A percentile compares a stretch with the other conserved stretches of the same genome.
Evolutionary conservation across 768 basidiomycete genomes (phyloP).

Genomic region (Russula vinacea): DNA sequence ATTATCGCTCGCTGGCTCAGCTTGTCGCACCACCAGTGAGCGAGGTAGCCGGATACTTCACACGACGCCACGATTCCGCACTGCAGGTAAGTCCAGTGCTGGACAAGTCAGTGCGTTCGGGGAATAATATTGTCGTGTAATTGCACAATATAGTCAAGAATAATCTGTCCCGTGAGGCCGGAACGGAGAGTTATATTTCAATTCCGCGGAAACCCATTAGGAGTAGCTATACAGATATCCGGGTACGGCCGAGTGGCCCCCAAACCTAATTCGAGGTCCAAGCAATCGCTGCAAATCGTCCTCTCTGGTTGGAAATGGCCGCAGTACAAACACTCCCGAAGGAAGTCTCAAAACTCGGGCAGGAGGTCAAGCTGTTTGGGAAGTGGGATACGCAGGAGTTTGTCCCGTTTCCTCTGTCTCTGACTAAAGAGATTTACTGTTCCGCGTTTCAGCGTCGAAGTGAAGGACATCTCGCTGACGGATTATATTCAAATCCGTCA

Average conservation of each 20-base stretch:
- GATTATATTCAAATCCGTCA: conserved; percentile 99
- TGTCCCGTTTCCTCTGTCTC: conserved; percentile 37
- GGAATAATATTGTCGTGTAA: too few relatives aligned
- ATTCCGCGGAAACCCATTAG: too few relatives aligned
- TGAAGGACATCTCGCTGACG: conserved; percentile 97
- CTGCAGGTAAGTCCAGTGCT: not conserved
- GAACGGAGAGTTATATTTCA: too few relatives aligned
- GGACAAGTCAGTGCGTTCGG: too few relatives aligned
- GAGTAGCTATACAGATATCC: conserved; percentile 13
- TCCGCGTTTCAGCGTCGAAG: conserved; percentile 69
- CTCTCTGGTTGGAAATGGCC: conserved; percentile 50
- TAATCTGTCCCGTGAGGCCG: too few relatives aligned
- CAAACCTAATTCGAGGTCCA: conserved; percentile 19
- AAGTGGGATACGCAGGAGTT: conserved; percentile 99
- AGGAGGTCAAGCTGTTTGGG: conserved; percentile 94
- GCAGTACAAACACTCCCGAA: conserved; percentile 69
- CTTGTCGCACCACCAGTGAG: too few relatives aligned
- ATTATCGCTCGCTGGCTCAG: too few relatives aligned
- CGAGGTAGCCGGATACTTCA: not conserved
- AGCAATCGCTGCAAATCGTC: too few relatives aligned
- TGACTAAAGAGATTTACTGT: not conserved
- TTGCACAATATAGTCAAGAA: too few relatives aligned
- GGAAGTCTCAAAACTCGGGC: conserved; percentile 76
- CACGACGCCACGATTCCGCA: not conserved
- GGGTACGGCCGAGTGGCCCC: conserved; percentile 21